phyloP scores from a whole-genome alignment of 2,329 filamentous ascomycete genomes.

The Diaporthe batatas region DNA sequence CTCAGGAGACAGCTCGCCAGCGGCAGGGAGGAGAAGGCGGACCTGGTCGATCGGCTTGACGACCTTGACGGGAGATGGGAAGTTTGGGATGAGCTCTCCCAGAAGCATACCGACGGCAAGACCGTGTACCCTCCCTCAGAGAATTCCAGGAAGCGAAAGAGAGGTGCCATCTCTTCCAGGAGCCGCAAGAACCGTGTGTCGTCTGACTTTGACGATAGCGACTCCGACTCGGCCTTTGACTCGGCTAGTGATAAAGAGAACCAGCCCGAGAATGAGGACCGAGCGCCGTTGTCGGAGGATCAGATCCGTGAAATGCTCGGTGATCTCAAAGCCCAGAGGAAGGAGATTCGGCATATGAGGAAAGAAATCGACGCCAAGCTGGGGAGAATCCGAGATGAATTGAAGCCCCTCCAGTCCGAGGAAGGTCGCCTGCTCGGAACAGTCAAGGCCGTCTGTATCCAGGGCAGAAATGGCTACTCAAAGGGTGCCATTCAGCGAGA shows the following conservation, averaged over 20 bases:
- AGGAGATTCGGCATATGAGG: not conserved
- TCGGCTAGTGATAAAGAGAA: not conserved
- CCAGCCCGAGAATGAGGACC: not conserved
- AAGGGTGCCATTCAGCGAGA: slow-evolving; percentile 10
- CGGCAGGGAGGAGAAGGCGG: not conserved
- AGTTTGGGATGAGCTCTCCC: not conserved
- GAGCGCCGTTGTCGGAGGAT: not conserved
- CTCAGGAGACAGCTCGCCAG: not conserved
- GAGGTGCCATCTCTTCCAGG: not conserved
- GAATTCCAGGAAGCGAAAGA: slow-evolving; percentile 9
- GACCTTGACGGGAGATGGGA: not conserved
- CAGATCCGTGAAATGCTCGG: not conserved
- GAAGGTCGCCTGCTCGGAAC: not conserved
- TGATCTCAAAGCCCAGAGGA: slow-evolving; percentile 4
- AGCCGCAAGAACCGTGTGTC: slow-evolving; percentile 1
- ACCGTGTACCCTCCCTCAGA: not conserved
- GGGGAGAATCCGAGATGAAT: not conserved
- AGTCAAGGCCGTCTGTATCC: slow-evolving; percentile 13
- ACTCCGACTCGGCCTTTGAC: slow-evolving; percentile 3
- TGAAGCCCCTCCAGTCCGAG: not conserved
- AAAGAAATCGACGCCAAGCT: slow-evolving; percentile 1
- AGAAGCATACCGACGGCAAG: not conserved
- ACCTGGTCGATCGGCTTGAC: slow-evolving; percentile 7
- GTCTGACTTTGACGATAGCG: not conserved
- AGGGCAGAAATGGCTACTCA: slow-evolving; percentile 12